phyloP scores from a whole-genome alignment of 768 basidiomycete species.

The Suillus subluteus region DNA sequence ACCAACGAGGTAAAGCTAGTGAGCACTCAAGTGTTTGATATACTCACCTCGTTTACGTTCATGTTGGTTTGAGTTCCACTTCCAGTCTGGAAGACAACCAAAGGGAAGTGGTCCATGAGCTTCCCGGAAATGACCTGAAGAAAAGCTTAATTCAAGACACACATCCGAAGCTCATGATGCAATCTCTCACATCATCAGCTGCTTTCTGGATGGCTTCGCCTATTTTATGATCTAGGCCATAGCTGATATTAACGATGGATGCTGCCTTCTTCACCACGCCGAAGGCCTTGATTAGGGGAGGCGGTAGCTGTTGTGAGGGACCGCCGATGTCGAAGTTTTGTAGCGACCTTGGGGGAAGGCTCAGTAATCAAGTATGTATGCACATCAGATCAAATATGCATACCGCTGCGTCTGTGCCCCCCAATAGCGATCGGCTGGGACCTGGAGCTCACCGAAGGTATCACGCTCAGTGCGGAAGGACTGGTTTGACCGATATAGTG shows the following conservation, averaged over 20 bases:
- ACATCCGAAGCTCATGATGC: neutral
- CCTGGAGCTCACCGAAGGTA: conserved; percentile 94
- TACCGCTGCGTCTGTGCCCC: conserved; percentile 97
- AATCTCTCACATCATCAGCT: conserved; percentile 80
- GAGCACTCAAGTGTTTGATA: neutral
- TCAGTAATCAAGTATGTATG: conserved; percentile 14
- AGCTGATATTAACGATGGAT: conserved; percentile 82
- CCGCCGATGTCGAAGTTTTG: conserved; percentile 99
- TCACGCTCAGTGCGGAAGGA: conserved; percentile 82
- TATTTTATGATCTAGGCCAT: conserved; percentile 89
- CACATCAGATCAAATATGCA: conserved; percentile 13
- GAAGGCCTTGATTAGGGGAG: conserved; percentile 95
- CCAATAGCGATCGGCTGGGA: conserved; percentile 91
- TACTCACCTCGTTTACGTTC: conserved; percentile 91
- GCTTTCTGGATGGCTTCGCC: conserved; percentile 89
- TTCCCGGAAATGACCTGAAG: conserved; percentile 92
- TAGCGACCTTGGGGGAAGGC: conserved; percentile 61
- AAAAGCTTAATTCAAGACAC: conserved; percentile 8
- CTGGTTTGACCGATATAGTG: conserved; percentile 43
- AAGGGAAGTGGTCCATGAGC: conserved; percentile 92
- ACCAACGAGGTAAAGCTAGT: neutral
- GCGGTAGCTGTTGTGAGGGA: conserved; percentile 90
- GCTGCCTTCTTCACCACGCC: conserved; percentile 98
- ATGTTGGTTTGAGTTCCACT: conserved; percentile 99
- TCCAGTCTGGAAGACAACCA: conserved; percentile 99